These are phyloP conservation scores for Suillus cothurnatus DNA, from an alignment of 768 basidiomycete genomes.

Conservation along the genomic window DNA sequence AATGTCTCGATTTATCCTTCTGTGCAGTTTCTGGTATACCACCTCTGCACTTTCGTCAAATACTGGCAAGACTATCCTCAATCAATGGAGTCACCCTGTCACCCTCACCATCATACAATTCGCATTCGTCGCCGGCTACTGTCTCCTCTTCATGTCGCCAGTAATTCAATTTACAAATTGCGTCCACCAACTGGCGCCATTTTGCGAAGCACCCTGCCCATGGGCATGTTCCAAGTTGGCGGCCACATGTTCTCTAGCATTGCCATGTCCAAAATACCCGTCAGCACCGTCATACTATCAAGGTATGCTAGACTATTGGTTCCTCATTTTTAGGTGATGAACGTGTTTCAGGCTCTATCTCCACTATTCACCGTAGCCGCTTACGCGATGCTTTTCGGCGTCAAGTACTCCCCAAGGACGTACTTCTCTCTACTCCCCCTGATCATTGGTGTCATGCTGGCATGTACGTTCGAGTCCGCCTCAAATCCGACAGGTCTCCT, in stretches of 20 bases:
- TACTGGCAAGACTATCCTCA: constrained; percentile 94
- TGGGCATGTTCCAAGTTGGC: constrained; percentile 97
- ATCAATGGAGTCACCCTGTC: constrained; percentile 89
- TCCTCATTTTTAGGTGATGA: constrained; percentile 10
- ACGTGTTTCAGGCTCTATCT: constrained; percentile 74
- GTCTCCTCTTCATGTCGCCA: constrained; percentile 82
- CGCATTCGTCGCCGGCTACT: constrained; percentile 89
- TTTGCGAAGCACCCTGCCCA: constrained; percentile 80
- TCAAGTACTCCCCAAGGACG: constrained; percentile 89
- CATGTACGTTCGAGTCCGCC: constrained; percentile 90
- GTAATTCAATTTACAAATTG: constrained; percentile 63
- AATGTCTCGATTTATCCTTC: constrained; percentile 62
- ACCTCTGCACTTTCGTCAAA: constrained; percentile 94
- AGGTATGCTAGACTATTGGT: constrained; percentile 53
- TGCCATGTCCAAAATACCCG: constrained; percentile 94
- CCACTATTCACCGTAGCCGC: constrained; percentile 97
- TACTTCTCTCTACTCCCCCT: constrained; percentile 94
- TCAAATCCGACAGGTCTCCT: constrained; percentile 87
- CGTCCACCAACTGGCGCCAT: constrained; percentile 75
- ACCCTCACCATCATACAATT: constrained; percentile 99
- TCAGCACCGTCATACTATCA: constrained; percentile 99
- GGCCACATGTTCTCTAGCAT: constrained; percentile 98
- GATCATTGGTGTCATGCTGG: constrained; percentile 96
- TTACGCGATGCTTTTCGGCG: constrained; percentile 91
- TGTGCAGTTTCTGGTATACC: constrained; percentile 92